Conservation (phyloP, 2,329 filamentous ascomycete species). For the Didymosphaeria variabile region DNA sequence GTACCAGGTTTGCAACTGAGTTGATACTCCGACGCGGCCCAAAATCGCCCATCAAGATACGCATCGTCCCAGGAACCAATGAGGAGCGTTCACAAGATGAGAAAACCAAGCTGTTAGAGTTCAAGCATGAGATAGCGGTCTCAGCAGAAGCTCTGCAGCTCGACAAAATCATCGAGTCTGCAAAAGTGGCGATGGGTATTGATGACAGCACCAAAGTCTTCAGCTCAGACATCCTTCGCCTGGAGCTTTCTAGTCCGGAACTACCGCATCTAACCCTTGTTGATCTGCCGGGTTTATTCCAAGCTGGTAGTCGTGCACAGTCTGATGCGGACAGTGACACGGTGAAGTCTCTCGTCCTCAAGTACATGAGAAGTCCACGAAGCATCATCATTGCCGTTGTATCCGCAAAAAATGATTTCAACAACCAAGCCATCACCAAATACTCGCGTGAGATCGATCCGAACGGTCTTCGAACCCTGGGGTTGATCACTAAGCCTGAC, state of each 20-base stretch:
- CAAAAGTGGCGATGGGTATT: slow-evolving; percentile 61
- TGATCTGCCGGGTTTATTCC: slow-evolving; percentile 52
- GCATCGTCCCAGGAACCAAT: slow-evolving; percentile 44
- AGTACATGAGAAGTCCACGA: slow-evolving; percentile 66
- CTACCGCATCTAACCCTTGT: slow-evolving; percentile 41
- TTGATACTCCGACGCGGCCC: slow-evolving; percentile 60
- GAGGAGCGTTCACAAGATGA: slow-evolving; percentile 18
- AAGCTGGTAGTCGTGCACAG: slow-evolving; percentile 40
- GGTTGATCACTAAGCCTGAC: slow-evolving; percentile 67
- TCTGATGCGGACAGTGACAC: slow-evolving; percentile 43
- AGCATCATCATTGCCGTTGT: slow-evolving; percentile 66
- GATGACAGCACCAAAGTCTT: slow-evolving; percentile 25
- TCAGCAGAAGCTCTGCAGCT: slow-evolving; percentile 16
- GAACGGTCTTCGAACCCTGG: slow-evolving; percentile 58
- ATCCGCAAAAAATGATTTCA: slow-evolving; percentile 56
- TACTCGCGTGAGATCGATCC: slow-evolving; percentile 60
- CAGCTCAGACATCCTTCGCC: slow-evolving; percentile 33
- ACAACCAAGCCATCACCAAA: slow-evolving; percentile 65
- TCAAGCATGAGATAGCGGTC: slow-evolving; percentile 11
- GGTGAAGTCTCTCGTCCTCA: slow-evolving; percentile 50
- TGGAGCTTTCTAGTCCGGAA: slow-evolving; percentile 35
- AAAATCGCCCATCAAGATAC: slow-evolving; percentile 51
- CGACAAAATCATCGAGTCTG: slow-evolving; percentile 52
- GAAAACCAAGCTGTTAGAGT: slow-evolving; percentile 15
- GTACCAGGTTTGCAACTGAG: slow-evolving; percentile 70